Base-by-base conservation (phyloP, 2,329 filamentous ascomycete species). In the Diaporthe humulicola region DNA sequence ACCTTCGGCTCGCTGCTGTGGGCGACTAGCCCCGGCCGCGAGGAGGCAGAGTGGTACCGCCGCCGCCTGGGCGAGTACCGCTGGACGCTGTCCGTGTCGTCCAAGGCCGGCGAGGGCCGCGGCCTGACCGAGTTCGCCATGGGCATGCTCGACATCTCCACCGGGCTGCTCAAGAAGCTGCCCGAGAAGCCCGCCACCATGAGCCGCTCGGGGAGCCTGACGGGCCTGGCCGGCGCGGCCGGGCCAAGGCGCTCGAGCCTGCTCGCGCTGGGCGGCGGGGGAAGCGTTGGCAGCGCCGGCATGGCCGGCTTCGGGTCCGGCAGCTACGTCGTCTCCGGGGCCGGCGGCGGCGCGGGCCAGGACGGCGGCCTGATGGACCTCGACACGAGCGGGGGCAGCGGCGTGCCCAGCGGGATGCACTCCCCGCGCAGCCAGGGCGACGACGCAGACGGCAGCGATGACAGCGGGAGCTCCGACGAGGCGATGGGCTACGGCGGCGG, bases 41-140 rank as follows among this genome's bases (percentile, higher is more conserved):
- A 98, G 81, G 96, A 98, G 83, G 95, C 94, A 0, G 95, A 97
- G 42, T 98, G 98, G 89, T 99, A 98, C 84, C 92, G 94, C 50
- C 90, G 94, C 17, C 89, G 96, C 1, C 85, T 98, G 30, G 93
- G 92, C 75, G 96, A 99, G 84, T 98, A 98, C 81, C 91, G 95
- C 67, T 99, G 96, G 96, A 98, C 96, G 14, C 87, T 98, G 73
- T 93, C 93, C 12, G 96, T 98, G 64, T 96, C 93, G 83, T 93
- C 91, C 58, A 95, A 95, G 82, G 92, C 93, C 0, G 89, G 89
- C 3, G 89, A 90, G 78, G 88, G 87, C 72, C 88, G 85, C 64
- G 87, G 88, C 1, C 80, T 93, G 71, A 93, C 91, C 0, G 88
- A 90, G 76, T 95, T 94, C 78, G 93, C 93, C n/a, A 92, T 95